Conservation (phyloP, 257 asterid genomes). For the Jasminum sambac region DNA sequence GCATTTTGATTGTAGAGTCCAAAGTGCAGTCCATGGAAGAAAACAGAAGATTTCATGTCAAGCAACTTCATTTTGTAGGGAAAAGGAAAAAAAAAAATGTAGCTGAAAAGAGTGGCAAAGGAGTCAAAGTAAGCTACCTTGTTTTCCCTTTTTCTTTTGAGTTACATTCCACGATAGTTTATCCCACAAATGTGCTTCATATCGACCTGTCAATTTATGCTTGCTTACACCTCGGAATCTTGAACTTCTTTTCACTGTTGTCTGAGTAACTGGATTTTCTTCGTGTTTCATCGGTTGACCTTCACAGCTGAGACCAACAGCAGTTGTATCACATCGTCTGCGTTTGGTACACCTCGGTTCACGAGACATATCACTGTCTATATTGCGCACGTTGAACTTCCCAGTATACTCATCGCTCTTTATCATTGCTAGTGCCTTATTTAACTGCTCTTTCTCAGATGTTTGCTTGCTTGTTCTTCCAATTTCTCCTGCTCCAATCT, state of each 20-base stretch:
- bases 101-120: slow-evolving; percentile 1
- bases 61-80: background rate
- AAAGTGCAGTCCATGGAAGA: slow-evolving; percentile 21
- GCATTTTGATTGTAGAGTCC: slow-evolving; percentile 23
- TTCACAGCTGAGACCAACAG: background rate
- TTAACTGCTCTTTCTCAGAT: background rate
- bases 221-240: slow-evolving; percentile 63
- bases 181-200: slow-evolving; percentile 63
- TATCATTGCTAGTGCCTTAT: slow-evolving; percentile 35
- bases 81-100: too few species aligned
- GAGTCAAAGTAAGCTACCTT: slow-evolving; percentile 30
- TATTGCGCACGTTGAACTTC: slow-evolving; percentile 23
- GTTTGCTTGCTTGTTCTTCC: background rate
- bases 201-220: slow-evolving; percentile 57
- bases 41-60: slow-evolving; percentile 4
- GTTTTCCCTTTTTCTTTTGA: slow-evolving; percentile 61
- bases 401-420: slow-evolving; percentile 42
- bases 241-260: slow-evolving; percentile 67
- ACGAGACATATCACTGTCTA: slow-evolving; percentile 21
- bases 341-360: slow-evolving; percentile 36
- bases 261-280: slow-evolving; percentile 28
- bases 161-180: slow-evolving; percentile 53
- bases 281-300: slow-evolving; percentile 25
- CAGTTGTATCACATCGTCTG: slow-evolving; percentile 41
- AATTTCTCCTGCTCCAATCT: background rate